phyloP scores from a whole-genome alignment of 2,329 filamentous ascomycete genomes.

The Colletotrichum filicis region DNA sequence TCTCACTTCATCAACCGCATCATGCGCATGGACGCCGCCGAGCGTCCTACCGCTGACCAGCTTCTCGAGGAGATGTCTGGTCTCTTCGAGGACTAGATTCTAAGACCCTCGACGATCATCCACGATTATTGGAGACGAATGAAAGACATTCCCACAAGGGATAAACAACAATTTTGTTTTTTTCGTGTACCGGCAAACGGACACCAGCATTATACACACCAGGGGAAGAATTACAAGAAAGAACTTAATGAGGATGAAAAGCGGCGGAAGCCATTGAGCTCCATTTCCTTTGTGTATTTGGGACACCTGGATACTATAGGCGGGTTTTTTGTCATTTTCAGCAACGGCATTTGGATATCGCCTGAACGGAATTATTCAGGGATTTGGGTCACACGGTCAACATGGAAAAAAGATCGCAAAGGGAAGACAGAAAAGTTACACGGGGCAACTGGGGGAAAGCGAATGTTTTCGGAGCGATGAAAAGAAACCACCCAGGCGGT shows the following conservation, averaged over 20 bases:
- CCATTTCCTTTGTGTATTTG: conserved; percentile 13
- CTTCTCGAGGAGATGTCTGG: conserved; percentile 33
- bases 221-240: conserved; percentile 10
- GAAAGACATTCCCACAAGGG: background rate
- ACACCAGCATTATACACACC: background rate
- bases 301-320: background rate
- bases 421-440: conserved; percentile 5
- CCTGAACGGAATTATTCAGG: background rate
- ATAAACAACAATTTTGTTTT: background rate
- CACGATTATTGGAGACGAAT: background rate
- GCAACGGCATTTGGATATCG: background rate
- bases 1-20: conserved; percentile 33
- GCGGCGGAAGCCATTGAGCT: background rate
- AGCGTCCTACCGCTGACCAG: conserved; percentile 31
- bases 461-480: background rate
- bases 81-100: conserved; percentile 20
- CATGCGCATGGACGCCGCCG: conserved; percentile 33
- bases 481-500: background rate
- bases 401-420: background rate
- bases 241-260: conserved; percentile 27
- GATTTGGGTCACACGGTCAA: background rate
- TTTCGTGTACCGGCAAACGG: background rate
- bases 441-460: background rate
- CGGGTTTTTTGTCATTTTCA: background rate
- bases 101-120: background rate